phyloP scores from a whole-genome alignment of 2,329 filamentous ascomycete species.

The Aspergillus fischeri region DNA sequence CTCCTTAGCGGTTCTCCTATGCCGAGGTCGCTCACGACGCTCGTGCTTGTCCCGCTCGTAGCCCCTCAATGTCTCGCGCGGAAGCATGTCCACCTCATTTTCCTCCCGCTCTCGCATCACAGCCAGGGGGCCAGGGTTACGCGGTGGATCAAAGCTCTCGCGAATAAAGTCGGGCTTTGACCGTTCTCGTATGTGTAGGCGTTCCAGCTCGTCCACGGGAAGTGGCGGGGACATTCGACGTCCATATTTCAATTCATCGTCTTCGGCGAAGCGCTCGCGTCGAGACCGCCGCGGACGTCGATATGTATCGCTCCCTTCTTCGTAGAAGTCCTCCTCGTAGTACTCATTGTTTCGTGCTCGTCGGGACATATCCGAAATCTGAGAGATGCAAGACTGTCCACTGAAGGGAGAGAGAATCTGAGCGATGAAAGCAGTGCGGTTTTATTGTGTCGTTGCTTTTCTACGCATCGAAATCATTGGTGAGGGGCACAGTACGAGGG shows the following conservation, averaged over 20 bases:
- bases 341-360: slow-evolving; percentile 23
- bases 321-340: slow-evolving; percentile 29
- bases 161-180: slow-evolving; percentile 30
- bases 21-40: background rate
- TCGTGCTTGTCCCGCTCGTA: slow-evolving; percentile 1
- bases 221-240: slow-evolving; percentile 33
- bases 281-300: slow-evolving; percentile 18
- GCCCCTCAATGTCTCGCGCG: slow-evolving; percentile 5
- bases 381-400: background rate
- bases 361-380: slow-evolving; percentile 25
- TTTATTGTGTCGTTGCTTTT: background rate
- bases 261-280: slow-evolving; percentile 25
- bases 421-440: background rate
- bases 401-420: background rate
- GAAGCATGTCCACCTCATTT: slow-evolving; percentile 11
- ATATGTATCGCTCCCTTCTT: slow-evolving; percentile 25
- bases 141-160: slow-evolving; percentile 24
- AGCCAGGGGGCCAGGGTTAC: slow-evolving; percentile 12
- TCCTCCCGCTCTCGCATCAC: slow-evolving; percentile 24
- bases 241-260: slow-evolving; percentile 22
- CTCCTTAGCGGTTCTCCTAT: slow-evolving; percentile 4
- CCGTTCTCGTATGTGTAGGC: slow-evolving; percentile 38
- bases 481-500: background rate
- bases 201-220: slow-evolving; percentile 41
- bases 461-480: background rate